Evolutionary conservation across 306 rosid species (phyloP).

Genomic region (Lotus japonicus): DNA sequence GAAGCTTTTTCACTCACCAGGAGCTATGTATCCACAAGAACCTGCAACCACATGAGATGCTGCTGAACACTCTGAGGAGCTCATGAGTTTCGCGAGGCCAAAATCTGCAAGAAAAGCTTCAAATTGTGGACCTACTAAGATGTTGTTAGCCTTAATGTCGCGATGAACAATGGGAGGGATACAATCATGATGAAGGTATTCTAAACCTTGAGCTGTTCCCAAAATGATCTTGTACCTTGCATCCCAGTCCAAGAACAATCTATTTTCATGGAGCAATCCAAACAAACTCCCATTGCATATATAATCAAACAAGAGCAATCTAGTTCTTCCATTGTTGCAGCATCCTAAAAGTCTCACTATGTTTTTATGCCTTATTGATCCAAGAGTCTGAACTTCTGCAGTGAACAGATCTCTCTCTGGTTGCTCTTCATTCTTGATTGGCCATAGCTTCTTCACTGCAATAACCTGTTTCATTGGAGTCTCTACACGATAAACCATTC

Average conservation of each 20-base stretch:
- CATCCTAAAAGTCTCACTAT: conserved; percentile 89
- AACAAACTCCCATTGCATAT: conserved; percentile 79
- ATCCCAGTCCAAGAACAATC: conserved; percentile 93
- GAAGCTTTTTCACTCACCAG: conserved; percentile 48
- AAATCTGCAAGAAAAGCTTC: conserved; percentile 88
- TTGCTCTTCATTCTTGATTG: conserved; percentile 46
- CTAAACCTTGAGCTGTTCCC: conserved; percentile 88
- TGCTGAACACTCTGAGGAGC: conserved; percentile 55
- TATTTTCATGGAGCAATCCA: conserved; percentile 69
- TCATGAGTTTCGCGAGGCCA: conserved; percentile 73
- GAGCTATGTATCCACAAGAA: conserved; percentile 94
- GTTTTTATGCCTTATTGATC: conserved; percentile 85
- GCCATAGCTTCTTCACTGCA: conserved; percentile 97
- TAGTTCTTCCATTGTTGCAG: conserved; percentile 69
- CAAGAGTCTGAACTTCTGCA: conserved; percentile 83
- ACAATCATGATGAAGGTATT: conserved; percentile 94
- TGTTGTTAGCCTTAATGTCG: conserved; percentile 83
- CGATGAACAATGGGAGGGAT: conserved; percentile 85
- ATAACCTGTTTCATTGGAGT: conserved; percentile 71
- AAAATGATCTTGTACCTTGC: conserved; percentile 76
- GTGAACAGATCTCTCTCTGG: conserved; percentile 65
- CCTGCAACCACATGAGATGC: conserved; percentile 72
- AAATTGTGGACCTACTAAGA: conserved; percentile 79
- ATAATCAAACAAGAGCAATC: conserved; percentile 81
- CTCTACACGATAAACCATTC: conserved; percentile 85